A percentile compares a stretch with the other conserved stretches of the same genome.
phyloP scores from a whole-genome alignment of 2,329 filamentous ascomycete genomes.

The Davidsoniella virescens region DNA sequence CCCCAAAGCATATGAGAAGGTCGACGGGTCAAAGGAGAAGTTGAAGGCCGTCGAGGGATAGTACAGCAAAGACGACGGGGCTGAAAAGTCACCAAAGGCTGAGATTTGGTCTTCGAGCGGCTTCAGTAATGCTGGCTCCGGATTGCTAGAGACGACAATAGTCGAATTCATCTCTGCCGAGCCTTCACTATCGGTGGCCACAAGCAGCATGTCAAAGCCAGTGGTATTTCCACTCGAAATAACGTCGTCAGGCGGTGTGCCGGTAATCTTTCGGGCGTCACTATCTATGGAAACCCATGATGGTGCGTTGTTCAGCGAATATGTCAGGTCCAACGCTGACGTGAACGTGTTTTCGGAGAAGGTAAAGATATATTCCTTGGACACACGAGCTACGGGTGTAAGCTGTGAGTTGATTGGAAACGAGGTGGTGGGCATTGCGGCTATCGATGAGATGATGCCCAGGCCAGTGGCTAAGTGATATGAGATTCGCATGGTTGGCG shows the following conservation, averaged over 20 bases:
- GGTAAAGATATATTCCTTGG: constrained; percentile 49
- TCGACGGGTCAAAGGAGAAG: constrained; percentile 37
- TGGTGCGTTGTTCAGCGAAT: constrained; percentile 48
- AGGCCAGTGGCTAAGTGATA: constrained; percentile 17
- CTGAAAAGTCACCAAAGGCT: constrained; percentile 40
- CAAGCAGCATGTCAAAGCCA: constrained; percentile 45
- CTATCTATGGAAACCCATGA: constrained; percentile 61
- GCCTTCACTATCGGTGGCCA: constrained; percentile 51
- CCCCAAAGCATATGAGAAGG: constrained; percentile 42
- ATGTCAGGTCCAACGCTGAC: constrained; percentile 43
- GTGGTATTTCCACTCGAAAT: constrained; percentile 35
- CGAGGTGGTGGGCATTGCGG: constrained; percentile 27
- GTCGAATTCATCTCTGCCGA: constrained; percentile 49
- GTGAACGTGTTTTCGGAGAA: constrained; percentile 62
- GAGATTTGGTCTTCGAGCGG: constrained; percentile 43
- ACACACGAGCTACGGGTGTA: constrained; percentile 58
- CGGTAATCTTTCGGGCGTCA: constrained; percentile 46
- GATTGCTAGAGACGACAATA: constrained; percentile 48
- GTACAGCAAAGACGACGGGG: constrained; percentile 41
- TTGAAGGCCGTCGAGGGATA: constrained; percentile 36
- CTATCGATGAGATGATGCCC: constrained; percentile 18
- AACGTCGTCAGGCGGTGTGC: constrained; percentile 45
- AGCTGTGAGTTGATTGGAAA: constrained; percentile 78
- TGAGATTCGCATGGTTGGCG: constrained; percentile 2
- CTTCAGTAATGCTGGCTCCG: constrained; percentile 35